Conservation (phyloP, 805 yeast genomes). For the Groenewaldozyma salmanticensis region DNA sequence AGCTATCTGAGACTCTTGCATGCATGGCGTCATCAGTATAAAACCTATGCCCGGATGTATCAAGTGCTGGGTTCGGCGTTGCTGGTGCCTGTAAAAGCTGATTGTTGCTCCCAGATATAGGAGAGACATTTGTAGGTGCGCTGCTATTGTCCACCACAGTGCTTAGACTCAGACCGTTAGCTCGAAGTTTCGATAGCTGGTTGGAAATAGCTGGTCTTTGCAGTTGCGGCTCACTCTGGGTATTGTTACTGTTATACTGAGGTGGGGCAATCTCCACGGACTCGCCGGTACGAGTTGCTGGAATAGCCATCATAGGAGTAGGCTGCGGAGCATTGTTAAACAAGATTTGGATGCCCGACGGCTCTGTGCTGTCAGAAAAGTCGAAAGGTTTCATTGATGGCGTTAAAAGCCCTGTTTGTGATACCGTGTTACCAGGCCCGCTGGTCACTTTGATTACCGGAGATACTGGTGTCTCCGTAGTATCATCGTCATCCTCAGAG, state of each 20-base stretch:
- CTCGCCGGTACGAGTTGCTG: slow-evolving; percentile 72
- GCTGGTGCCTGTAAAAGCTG: neutral
- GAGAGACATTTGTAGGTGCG: neutral
- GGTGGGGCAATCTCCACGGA: slow-evolving; percentile 50
- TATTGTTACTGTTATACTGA: neutral
- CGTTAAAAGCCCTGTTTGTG: neutral
- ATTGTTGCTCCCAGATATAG: neutral
- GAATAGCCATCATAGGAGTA: slow-evolving; percentile 68
- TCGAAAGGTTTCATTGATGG: slow-evolving; percentile 3
- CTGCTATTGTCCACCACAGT: too few relatives aligned
- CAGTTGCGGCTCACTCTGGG: too few relatives aligned
- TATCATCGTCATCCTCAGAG: neutral
- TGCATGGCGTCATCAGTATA: slow-evolving; percentile 1
- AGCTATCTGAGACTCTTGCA: too few relatives aligned
- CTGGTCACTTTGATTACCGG: neutral
- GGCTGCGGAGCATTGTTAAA: slow-evolving; percentile 33
- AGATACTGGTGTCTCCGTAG: neutral
- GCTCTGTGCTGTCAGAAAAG: too few relatives aligned
- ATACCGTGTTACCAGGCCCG: neutral
- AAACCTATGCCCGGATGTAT: too few relatives aligned
- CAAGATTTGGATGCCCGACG: slow-evolving; percentile 18
- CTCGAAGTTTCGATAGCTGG: too few relatives aligned
- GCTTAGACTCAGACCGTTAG: too few relatives aligned
- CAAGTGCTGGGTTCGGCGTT: neutral
- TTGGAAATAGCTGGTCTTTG: too few relatives aligned